phyloP scores from a whole-genome alignment of 495 filamentous ascomycete species.

The Jackrogersella minutella region DNA sequence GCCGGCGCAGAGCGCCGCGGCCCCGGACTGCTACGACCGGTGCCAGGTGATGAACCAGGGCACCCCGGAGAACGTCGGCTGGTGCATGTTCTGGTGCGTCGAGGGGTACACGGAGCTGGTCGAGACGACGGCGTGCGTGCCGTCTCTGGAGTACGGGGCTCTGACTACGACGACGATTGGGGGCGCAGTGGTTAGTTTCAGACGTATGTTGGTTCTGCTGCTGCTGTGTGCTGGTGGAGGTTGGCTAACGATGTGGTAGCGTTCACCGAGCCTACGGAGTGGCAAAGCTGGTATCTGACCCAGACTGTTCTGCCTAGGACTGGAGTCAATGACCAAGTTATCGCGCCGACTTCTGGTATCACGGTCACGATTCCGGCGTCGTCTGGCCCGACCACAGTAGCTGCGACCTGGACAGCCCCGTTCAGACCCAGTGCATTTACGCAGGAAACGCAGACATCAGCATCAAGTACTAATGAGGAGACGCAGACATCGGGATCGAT shows the following conservation, averaged over 20 bases:
- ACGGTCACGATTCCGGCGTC: not conserved
- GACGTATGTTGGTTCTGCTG: too few species aligned
- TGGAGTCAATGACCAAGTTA: not conserved
- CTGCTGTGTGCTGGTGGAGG: too few species aligned
- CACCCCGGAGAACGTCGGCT: slow-evolving; percentile 17
- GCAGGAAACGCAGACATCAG: not conserved
- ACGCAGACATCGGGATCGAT: not conserved
- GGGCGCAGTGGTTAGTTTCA: not conserved
- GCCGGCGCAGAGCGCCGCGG: slow-evolving; percentile 1
- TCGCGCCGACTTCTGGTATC: not conserved
- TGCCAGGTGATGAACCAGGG: slow-evolving; percentile 2
- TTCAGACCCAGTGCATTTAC: not conserved
- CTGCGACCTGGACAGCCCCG: too few species aligned
- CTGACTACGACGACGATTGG: slow-evolving; percentile 1
- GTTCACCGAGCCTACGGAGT: slow-evolving; percentile 5
- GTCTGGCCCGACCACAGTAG: not conserved
- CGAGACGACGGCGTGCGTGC: slow-evolving; percentile 17
- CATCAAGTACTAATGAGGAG: not conserved
- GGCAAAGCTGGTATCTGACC: slow-evolving; percentile 28
- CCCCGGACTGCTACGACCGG: slow-evolving; percentile 1
- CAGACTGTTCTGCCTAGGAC: slow-evolving; percentile 23
- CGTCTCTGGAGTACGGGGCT: slow-evolving; percentile 2
- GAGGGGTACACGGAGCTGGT: slow-evolving; percentile 13
- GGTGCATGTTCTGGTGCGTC: slow-evolving; percentile 23
- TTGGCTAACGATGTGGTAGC: slow-evolving; percentile 9